phyloP scores from a whole-genome alignment of 441 rosid genomes.

The Eruca vesicaria region DNA sequence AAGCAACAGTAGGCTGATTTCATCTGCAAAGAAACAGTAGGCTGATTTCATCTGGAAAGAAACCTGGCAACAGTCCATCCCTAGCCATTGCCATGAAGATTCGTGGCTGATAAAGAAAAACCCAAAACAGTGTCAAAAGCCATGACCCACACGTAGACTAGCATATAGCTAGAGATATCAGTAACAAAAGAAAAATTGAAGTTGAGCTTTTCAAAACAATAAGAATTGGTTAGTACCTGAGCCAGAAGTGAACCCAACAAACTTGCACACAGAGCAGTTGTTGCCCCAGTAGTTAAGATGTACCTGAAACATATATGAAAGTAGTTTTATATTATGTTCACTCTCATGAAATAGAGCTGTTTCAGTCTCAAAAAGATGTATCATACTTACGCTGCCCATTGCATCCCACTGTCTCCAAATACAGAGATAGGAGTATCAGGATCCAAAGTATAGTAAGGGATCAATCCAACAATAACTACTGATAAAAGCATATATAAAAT shows the following conservation, averaged over 20 bases:
- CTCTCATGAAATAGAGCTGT: slow-evolving; percentile 3
- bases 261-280: slow-evolving; percentile 80
- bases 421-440: slow-evolving; percentile 92
- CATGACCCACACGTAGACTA: no score
- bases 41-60: no score
- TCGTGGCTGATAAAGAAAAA: no score
- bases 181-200: no score
- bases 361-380: slow-evolving; percentile 14
- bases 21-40: no score
- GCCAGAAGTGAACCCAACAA: slow-evolving; percentile 84
- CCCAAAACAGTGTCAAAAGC: no score
- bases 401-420: slow-evolving; percentile 85
- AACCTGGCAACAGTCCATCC: no score
- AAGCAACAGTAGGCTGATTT: no score
- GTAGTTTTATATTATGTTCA: not conserved
- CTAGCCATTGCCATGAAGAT: no score
- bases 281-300: slow-evolving; percentile 74
- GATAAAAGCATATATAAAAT: slow-evolving; percentile 80
- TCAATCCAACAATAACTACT: slow-evolving; percentile 81
- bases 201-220: no score
- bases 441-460: slow-evolving; percentile 76
- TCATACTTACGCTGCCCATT: slow-evolving; percentile 85
- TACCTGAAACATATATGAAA: slow-evolving; percentile 45
- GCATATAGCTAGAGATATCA: no score
- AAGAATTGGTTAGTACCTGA: slow-evolving; percentile 47